Conservation (phyloP, 345 rosid species). For the Fremontodendron californicum region DNA sequence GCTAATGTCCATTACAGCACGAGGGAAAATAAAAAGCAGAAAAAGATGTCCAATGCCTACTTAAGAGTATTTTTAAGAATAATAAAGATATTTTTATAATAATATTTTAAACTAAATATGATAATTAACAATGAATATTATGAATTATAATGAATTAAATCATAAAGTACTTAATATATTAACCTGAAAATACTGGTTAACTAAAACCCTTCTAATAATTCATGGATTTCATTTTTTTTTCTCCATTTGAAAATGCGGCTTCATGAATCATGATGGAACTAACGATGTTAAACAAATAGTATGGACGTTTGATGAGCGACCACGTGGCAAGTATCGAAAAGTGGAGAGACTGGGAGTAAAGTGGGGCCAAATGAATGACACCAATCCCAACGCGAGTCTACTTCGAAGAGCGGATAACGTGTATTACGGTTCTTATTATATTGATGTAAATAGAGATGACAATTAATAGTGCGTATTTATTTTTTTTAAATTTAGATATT, state of each 20-base stretch:
- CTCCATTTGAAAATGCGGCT: not conserved
- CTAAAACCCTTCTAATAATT: too few species aligned
- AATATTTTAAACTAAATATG: too few species aligned
- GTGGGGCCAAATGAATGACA: conserved; percentile 23
- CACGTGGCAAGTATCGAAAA: conserved; percentile 29
- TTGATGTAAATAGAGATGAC: too few species aligned
- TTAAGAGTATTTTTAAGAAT: too few species aligned
- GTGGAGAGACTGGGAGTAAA: not conserved
- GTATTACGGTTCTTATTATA: too few species aligned
- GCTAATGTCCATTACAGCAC: not conserved
- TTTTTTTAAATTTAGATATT: too few species aligned
- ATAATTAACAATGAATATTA: too few species aligned
- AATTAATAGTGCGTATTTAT: too few species aligned
- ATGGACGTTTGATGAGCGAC: not conserved
- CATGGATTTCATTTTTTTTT: not conserved
- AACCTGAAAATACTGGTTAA: not conserved
- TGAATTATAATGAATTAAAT: too few species aligned
- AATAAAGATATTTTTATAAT: too few species aligned
- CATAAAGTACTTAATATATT: too few species aligned
- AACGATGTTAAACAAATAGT: not conserved
- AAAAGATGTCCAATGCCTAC: not conserved
- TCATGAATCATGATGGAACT: too few species aligned
- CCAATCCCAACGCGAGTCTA: conserved; percentile 19
- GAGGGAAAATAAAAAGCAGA: not conserved
- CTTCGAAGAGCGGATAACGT: not conserved